phyloP scores from a whole-genome alignment of 257 asterid genomes.

The Ocimum tenuiflorum region DNA sequence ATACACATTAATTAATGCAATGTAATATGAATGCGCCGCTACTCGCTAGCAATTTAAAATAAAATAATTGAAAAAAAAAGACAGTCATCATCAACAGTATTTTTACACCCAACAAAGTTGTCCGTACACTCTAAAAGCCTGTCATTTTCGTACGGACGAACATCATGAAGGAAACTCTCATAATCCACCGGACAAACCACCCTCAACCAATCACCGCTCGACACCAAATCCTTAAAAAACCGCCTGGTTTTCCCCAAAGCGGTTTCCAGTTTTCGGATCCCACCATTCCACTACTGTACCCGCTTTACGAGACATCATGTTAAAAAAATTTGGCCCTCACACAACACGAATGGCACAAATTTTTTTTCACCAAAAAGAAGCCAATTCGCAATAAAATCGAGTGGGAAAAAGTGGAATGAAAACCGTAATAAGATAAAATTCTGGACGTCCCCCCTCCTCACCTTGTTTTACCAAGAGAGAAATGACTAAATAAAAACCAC shows the following conservation, averaged over 20 bases:
- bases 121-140: conserved; percentile 19
- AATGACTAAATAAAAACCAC: conserved; percentile 12
- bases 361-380: conserved; percentile 16
- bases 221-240: conserved; percentile 42
- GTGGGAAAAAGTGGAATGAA: neutral
- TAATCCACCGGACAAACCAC: conserved; percentile 23
- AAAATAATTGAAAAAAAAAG: too few species aligned
- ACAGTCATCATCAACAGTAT: neutral
- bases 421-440: conserved; percentile 13
- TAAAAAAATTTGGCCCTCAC: neutral
- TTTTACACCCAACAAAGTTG: neutral
- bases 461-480: conserved; percentile 20
- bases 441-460: neutral
- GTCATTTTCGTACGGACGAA: conserved; percentile 24
- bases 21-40: too few species aligned
- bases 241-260: conserved; percentile 18
- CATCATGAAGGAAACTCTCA: neutral
- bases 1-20: too few species aligned
- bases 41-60: too few species aligned
- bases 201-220: conserved; percentile 21
- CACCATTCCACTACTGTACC: conserved; percentile 26
- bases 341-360: neutral
- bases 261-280: conserved; percentile 34
- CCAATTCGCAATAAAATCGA: neutral
- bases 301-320: conserved; percentile 35